Percentiles rank a stretch among this genome's conserved stretches.
Evolutionary conservation across 139 green algal species (phyloP).

Genomic region (Edaphochlamys debaryana): DNA sequence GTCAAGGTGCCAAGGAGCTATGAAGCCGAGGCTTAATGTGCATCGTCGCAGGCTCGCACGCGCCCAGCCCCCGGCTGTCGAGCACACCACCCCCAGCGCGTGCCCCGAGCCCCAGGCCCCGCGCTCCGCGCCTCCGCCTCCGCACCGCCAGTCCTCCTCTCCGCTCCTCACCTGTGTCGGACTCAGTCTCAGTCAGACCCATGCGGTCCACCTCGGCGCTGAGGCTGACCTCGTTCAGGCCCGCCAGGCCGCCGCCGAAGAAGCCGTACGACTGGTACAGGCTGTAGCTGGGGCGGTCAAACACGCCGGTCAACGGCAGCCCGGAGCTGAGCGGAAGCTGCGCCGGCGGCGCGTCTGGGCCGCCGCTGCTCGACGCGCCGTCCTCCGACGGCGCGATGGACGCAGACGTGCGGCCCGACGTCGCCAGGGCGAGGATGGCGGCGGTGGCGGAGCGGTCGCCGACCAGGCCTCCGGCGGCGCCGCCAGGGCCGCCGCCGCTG

Average conservation of each 20-base stretch:
- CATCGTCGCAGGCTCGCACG: too few species aligned
- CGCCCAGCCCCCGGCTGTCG: too few species aligned
- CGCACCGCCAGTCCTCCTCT: too few species aligned
- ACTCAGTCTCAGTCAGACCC: too few species aligned
- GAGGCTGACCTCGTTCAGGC: neutral
- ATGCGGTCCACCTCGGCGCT: neutral
- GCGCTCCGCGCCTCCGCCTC: too few species aligned
- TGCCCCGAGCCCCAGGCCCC: too few species aligned
- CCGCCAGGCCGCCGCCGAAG: neutral
- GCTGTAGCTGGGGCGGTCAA: neutral
- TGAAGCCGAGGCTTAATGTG: too few species aligned
- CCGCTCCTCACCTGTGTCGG: too few species aligned
- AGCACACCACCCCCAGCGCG: too few species aligned
- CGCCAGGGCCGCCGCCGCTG: too few species aligned
- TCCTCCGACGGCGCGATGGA: slow-evolving; percentile 31
- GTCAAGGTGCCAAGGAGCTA: too few species aligned
- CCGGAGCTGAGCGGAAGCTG: neutral
- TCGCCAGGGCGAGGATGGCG: slow-evolving; percentile 1
- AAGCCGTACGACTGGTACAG: too few species aligned
- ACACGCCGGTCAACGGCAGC: neutral
- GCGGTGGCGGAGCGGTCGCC: slow-evolving; percentile 16
- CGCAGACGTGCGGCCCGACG: neutral
- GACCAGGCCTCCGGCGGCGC: neutral
- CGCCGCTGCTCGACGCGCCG: neutral
- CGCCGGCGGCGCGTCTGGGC: neutral